Conservation (phyloP, 768 basidiomycete genomes). For the Termitomyces titanicus region DNA sequence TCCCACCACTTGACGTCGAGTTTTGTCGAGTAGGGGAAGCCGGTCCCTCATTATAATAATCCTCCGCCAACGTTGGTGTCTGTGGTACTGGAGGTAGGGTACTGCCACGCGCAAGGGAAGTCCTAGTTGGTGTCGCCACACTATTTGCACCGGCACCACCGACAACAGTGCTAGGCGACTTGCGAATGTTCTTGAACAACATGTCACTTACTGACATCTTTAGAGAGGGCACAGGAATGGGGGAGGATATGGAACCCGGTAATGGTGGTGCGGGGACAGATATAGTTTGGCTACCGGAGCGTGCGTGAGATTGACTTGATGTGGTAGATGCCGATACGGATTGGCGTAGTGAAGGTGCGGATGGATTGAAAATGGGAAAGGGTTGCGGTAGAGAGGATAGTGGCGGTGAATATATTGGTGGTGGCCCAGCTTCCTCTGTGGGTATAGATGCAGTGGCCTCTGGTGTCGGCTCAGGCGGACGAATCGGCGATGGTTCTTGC, state of each 20-base stretch:
- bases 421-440: not conserved
- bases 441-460: constrained; percentile 10
- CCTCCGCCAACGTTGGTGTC: not conserved
- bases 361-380: not conserved
- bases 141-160: not conserved
- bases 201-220: constrained; percentile 11
- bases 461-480: constrained; percentile 10
- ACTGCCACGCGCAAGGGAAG: not conserved
- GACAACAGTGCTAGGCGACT: not conserved
- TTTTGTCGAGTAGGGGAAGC: not conserved
- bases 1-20: not conserved
- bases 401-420: not conserved
- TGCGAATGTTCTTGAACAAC: constrained; percentile 20
- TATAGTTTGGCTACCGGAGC: not conserved
- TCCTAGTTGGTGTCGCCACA: not conserved
- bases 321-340: constrained; percentile 17
- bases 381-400: not conserved
- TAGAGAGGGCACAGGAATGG: not conserved
- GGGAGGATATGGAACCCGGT: constrained; percentile 7
- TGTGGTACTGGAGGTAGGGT: not conserved
- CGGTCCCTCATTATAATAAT: not conserved
- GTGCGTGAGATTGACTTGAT: constrained; percentile 8
- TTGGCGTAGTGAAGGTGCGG: not conserved
- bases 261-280: not conserved
- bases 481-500: not conserved